These are phyloP conservation scores for Gastrolobium villosum DNA, from an alignment of 306 rosid genomes.

Conservation along the genomic window DNA sequence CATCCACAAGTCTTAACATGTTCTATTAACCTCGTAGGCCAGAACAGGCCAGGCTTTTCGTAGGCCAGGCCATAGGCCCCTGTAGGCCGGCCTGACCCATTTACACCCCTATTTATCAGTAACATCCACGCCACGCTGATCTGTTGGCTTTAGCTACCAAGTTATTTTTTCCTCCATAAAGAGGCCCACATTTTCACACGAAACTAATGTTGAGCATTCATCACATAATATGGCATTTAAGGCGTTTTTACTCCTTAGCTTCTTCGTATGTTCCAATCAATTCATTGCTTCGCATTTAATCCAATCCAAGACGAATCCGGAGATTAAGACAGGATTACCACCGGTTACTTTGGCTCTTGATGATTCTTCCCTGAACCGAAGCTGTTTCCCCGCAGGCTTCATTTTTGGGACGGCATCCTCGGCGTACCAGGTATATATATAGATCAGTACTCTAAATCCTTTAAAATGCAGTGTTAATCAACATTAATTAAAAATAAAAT, in stretches of 20 bases:
- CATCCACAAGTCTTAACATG: too few species aligned
- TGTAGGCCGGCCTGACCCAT: too few species aligned
- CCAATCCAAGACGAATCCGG: too few species aligned
- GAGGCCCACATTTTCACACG: neutral
- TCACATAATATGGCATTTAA: constrained; percentile 27
- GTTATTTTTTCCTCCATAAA: neutral
- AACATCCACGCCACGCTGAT: neutral
- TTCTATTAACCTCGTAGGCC: too few species aligned
- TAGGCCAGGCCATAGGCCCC: too few species aligned
- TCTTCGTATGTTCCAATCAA: neutral
- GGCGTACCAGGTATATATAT: neutral
- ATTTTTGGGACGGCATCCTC: constrained; percentile 34
- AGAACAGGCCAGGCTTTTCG: too few species aligned
- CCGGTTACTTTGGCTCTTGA: constrained; percentile 10
- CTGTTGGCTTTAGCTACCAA: neutral
- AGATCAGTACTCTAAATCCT: too few species aligned
- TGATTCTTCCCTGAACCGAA: constrained; percentile 31
- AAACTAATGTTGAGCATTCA: neutral
- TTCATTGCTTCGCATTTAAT: too few species aligned
- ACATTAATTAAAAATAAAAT: too few species aligned
- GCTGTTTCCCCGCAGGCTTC: neutral
- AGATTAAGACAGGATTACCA: neutral
- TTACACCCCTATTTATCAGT: too few species aligned
- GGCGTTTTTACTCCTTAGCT: neutral
- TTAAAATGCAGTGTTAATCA: too few species aligned